Base-by-base conservation (phyloP, 2,329 filamentous ascomycete genomes). In the Coniella vitis region DNA sequence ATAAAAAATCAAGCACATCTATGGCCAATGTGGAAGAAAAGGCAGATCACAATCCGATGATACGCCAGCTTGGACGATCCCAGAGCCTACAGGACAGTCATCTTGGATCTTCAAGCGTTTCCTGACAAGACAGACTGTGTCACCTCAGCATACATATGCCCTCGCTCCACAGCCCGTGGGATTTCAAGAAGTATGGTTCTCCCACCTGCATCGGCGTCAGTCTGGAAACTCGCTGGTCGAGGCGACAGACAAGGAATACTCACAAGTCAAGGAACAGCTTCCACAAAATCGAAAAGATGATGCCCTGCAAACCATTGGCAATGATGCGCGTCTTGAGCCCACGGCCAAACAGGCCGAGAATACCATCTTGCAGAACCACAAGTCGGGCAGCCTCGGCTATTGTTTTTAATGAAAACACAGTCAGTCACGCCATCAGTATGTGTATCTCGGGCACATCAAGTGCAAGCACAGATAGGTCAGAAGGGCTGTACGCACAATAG, bases 201-300 rank as follows among this genome's bases (percentile, higher is more conserved):
- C 42, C 47, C 47, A 49, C 21, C 47, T 49, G 13, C 21, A 14
- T n/a, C n/a, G 31, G 20, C 29, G 29, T 41, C 31, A 47, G 45
- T 20, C 25, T 29, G 5, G 25, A 10, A 25, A 4, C 7, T 29
- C n/a, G 5, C 8, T 36, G 16, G 32, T 25, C 25, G 9, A 40
- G 7, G 16, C 19, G 3, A 40, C 12, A 32, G 21, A 10, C 14
- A 14, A 9, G 13, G 9, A 16, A 7, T 48, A 67, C 71, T 63
- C 35, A 74, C 71, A 73, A 40, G 38, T 74, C 70, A 10, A 74
- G 57, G 49, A 74, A 73, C 1, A 74, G 51, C 45, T 73, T 74
- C 71, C 71, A 74, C 1, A 74, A 54, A 14, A 74, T 73, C 3
- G 70, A 72, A 44, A 74, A 74, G 3, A 74, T 16, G 3, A 74